A percentile compares a stretch with the other conserved stretches of the same genome.
These are phyloP conservation scores for Penicillium palitans DNA, from an alignment of 2,329 filamentous ascomycete species.

Conservation along the genomic window DNA sequence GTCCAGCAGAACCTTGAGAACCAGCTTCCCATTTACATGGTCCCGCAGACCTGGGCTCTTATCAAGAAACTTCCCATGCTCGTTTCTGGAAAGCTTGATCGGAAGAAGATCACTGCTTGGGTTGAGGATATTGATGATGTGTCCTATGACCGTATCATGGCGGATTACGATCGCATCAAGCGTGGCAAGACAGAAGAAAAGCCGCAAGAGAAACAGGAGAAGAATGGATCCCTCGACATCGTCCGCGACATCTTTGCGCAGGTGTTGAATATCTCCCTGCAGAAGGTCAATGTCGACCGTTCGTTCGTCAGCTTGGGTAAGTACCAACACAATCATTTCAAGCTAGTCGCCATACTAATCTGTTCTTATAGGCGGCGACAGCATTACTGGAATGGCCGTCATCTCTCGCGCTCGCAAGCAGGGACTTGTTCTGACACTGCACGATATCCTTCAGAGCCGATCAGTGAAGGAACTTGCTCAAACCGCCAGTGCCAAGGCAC, in stretches of 20 bases:
- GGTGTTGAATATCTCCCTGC: conserved; percentile 37
- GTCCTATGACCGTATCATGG: conserved; percentile 43
- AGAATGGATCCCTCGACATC: conserved; percentile 20
- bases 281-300: conserved; percentile 36
- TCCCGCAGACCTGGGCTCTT: conserved; percentile 45
- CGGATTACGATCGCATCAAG: conserved; percentile 35
- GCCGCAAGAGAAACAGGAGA: conserved; percentile 17
- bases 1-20: conserved; percentile 42
- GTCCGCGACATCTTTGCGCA: conserved; percentile 37
- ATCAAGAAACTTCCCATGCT: conserved; percentile 44
- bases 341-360: conserved; percentile 10
- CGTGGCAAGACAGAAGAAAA: conserved; percentile 25
- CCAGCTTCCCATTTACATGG: conserved; percentile 49
- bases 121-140: conserved; percentile 44
- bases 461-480: conserved; percentile 35
- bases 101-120: conserved; percentile 46
- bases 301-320: conserved; percentile 41
- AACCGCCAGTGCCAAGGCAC: conserved; percentile 21
- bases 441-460: conserved; percentile 37
- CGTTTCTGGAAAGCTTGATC: conserved; percentile 42
- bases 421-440: conserved; percentile 35
- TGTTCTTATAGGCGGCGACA: conserved; percentile 37
- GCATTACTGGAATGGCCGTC: conserved; percentile 43
- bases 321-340: conserved; percentile 7
- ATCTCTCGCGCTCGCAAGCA: conserved; percentile 40